Base-by-base conservation (phyloP, 495 filamentous ascomycete species). In the Bathelium albidoporum region DNA sequence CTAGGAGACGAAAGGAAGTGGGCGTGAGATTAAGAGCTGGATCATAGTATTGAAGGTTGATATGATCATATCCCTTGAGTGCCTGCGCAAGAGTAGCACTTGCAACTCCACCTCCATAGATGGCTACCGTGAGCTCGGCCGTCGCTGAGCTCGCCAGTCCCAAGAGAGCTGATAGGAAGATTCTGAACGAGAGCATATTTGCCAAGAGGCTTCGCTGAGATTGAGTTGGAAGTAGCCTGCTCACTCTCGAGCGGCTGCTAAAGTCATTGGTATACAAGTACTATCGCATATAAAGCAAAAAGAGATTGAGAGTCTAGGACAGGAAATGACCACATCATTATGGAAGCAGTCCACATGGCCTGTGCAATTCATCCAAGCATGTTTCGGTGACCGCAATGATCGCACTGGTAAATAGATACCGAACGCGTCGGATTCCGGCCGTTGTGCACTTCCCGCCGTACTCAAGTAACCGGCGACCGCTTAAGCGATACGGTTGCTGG, bases 1-100 rank as follows among this genome's bases (percentile, higher is more conserved):
- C 49, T 9, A 55, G 24, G 24, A 55, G 49, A 29, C 49, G 49
- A 20, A 55, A 55, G 7, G 49, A 55, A 7, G 49, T 55, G 22
- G 49, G 49, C 29, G 49, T 55, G 16, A 55, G 49, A 20, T 55
- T 55, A 7, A 55, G 49, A 29, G 49, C 49, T 28, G 49, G 49
- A 16, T 55, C 49, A 29, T 55, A 55, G 24, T 55, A 55, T 20
- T 55, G 49, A 9, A 55, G 24, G 29, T 55, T 55, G 49, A 55
- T 55, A 29, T 55, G 49, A 9, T 55, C 49, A 24, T 26, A 55
- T 26, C 24, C 49, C 49, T 55, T 55, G 7, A 55, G 24, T 2
- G 49, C 49, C 24, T 55, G 49, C 26, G 49, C 49, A 55, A 55
- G 49, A 55, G 49, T 55, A 26, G 49, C 49, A 55, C 49, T 55